phyloP scores from a whole-genome alignment of 805 yeast species.

The Candida michaelii region DNA sequence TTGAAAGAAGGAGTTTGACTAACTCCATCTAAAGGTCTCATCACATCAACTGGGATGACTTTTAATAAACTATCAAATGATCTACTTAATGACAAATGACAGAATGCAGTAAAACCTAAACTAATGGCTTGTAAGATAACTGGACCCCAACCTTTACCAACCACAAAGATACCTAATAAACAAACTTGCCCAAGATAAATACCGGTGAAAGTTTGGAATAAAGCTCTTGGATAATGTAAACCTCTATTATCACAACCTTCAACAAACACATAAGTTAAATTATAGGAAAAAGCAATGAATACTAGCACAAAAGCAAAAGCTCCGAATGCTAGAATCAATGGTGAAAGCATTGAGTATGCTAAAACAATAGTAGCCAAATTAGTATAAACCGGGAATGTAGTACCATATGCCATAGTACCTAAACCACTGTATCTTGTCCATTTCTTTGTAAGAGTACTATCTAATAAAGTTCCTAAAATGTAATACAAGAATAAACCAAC shows the following conservation, averaged over 20 bases:
- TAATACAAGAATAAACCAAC: conserved; percentile 59
- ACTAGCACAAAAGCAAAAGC: conserved; percentile 66
- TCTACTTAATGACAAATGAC: conserved; percentile 59
- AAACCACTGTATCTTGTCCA: conserved; percentile 57
- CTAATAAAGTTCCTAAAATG: conserved; percentile 55
- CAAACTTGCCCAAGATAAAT: conserved; percentile 85
- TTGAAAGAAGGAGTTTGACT: conserved; percentile 58
- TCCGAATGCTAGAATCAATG: conserved; percentile 76
- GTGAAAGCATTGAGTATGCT: conserved; percentile 74
- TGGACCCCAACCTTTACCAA: conserved; percentile 96
- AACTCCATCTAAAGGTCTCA: conserved; percentile 75
- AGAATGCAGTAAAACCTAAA: conserved; percentile 62
- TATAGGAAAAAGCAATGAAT: conserved; percentile 78
- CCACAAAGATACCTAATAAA: conserved; percentile 80
- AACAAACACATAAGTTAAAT: conserved; percentile 65
- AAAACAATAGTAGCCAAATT: conserved; percentile 68
- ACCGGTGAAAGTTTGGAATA: conserved; percentile 87
- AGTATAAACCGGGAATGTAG: conserved; percentile 72
- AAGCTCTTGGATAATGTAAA: conserved; percentile 79
- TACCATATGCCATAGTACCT: conserved; percentile 65
- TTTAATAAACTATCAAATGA: conserved; percentile 66
- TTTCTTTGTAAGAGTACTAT: conserved; percentile 66
- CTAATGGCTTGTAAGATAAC: conserved; percentile 71
- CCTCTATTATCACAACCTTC: conserved; percentile 80
- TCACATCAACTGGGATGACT: conserved; percentile 66